These are phyloP conservation scores for Glycine latifolia DNA, from an alignment of 306 rosid genomes.

Conservation along the genomic window DNA sequence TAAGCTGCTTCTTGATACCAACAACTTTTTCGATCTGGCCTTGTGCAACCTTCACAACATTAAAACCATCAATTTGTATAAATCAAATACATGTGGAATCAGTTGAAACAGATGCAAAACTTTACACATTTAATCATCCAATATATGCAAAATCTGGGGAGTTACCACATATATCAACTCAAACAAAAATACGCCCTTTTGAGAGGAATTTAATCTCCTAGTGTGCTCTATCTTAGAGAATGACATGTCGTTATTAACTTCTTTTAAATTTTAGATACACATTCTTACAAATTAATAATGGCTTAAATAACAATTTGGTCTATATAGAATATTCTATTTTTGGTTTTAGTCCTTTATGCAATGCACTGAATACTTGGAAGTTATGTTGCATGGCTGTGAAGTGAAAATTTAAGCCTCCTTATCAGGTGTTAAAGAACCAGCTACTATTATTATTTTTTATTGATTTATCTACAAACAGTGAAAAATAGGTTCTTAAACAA, in stretches of 20 bases:
- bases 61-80: slow-evolving; percentile 30
- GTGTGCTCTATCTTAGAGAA: slow-evolving; percentile 5
- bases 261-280: neutral
- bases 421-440: neutral
- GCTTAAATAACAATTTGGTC: too few species aligned
- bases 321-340: too few species aligned
- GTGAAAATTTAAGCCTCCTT: slow-evolving; percentile 5
- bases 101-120: neutral
- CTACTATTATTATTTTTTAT: neutral
- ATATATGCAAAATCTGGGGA: neutral
- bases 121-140: neutral
- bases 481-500: neutral
- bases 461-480: slow-evolving; percentile 15
- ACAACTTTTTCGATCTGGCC: slow-evolving; percentile 68
- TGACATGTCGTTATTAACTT: neutral
- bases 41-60: slow-evolving; percentile 67
- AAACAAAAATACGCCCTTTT: neutral
- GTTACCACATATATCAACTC: neutral
- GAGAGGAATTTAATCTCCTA: neutral
- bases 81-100: neutral
- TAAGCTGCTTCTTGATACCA: slow-evolving; percentile 61
- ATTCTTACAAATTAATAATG: neutral
- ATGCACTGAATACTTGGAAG: neutral
- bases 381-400: neutral
- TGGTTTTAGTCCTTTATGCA: neutral